Conservation (phyloP, 78 protist genomes). For the Creolimax fragrantissima region DNA sequence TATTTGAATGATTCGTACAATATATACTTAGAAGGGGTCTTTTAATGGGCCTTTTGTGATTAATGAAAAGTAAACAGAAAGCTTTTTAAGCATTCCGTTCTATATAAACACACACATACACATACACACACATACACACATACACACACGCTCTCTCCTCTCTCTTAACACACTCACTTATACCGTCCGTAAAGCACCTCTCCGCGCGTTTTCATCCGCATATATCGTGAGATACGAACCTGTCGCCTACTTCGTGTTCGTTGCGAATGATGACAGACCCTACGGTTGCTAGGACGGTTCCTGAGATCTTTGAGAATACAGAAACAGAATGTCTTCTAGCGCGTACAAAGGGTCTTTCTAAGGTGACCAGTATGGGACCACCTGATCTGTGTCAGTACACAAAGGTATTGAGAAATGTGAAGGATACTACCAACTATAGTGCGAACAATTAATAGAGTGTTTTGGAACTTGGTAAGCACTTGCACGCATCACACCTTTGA, state of each 20-base stretch:
- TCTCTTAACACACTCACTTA: not conserved
- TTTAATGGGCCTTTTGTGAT: too few relatives aligned
- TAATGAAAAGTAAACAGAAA: too few relatives aligned
- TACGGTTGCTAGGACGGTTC: not conserved
- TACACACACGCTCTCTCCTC: too few relatives aligned
- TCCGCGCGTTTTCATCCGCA: not conserved
- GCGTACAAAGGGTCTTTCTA: not conserved
- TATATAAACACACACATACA: not conserved
- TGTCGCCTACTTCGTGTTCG: not conserved
- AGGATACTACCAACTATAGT: too few relatives aligned
- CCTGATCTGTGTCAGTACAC: slow-evolving; percentile 22
- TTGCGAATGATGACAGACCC: not conserved
- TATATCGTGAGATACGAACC: not conserved
- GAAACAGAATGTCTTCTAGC: not conserved
- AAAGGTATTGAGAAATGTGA: too few relatives aligned
- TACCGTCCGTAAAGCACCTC: not conserved
- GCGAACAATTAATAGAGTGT: too few relatives aligned
- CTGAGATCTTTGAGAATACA: not conserved
- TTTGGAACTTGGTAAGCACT: too few relatives aligned
- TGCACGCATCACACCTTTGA: too few relatives aligned
- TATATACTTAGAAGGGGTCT: too few relatives aligned
- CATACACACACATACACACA: not conserved
- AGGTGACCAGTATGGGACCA: not conserved
- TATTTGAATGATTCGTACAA: too few relatives aligned
- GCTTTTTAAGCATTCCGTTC: not conserved